These are phyloP conservation scores for Colletotrichum coccodes DNA, from an alignment of 2,329 filamentous ascomycete genomes.

Conservation along the genomic window DNA sequence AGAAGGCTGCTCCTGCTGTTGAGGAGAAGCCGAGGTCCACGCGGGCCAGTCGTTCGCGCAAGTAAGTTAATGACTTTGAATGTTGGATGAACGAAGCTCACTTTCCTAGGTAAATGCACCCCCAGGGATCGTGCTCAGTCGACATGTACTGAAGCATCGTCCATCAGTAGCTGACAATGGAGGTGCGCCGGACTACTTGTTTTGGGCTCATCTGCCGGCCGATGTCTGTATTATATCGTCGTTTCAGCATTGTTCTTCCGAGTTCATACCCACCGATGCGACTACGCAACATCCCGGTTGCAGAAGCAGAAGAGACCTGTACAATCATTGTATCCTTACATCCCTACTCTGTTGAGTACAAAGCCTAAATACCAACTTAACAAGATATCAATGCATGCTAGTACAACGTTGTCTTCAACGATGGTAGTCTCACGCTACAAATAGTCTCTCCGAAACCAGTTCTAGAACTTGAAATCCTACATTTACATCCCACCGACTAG, in stretches of 20 bases:
- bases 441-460: no score
- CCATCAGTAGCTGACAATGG: not conserved
- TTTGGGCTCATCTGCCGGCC: not conserved
- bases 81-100: not conserved
- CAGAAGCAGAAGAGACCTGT: not conserved
- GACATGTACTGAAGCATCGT: not conserved
- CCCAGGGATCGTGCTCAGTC: not conserved
- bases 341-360: no score
- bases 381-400: no score
- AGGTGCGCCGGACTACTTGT: not conserved
- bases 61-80: not conserved
- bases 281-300: not conserved
- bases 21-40: slow-evolving; percentile 19
- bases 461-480: no score
- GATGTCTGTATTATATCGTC: not conserved
- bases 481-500: no score
- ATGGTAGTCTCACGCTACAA: no score
- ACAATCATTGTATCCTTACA: not conserved
- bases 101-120: not conserved
- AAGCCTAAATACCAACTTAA: no score
- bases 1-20: slow-evolving; percentile 26
- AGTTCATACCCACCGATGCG: slow-evolving; percentile 18
- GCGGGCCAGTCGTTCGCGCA: slow-evolving; percentile 20
- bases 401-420: no score
- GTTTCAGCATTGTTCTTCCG: not conserved